Base-by-base conservation (phyloP, 805 yeast genomes). In the Ogataea saltuana region DNA sequence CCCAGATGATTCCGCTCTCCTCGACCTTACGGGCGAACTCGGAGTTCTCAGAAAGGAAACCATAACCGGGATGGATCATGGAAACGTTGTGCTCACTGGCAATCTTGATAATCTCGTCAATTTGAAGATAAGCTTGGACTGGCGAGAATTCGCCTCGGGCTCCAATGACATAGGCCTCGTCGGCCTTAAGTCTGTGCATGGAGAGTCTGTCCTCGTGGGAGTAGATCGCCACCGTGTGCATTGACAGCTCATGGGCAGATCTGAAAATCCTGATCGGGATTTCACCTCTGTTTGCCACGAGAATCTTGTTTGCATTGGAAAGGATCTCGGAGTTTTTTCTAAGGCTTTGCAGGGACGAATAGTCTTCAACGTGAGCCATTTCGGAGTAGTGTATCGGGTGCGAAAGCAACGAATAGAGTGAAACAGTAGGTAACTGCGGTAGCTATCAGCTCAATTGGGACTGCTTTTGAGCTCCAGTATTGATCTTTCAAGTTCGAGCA, bases 221-320 rank as follows among this genome's bases (percentile, higher is more conserved):
- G 68, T 89, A 91, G 61, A 91, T 85, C 34, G 98, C 99, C 31
- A 93, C 97, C 0, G 99, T 90, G 61, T 87, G 89, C 96, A 93
- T 88, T 17, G 96, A 85, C 60, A 91, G 75, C 69, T 91, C 99
- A 70, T 93, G 99, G 48, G 99, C 99, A 27, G 97, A 84, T 70
- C 99, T 80, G 70, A 91, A 91, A 64, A 91, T 90, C 69, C 93
- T 71, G 60, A 84, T 83, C 33, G 91, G 91, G 56, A 85, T 85
- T 66, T 85, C 91, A 57, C 91, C 93, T 70, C 93, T 73, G 71
- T 84, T 85, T 52, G 91, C 91, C 30, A 86, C 93, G 50, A 86
- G 70, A 60, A 85, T 78, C 72, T 76, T 75, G 65, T 75, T 74
- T 66, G 76, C 75, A 44, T 72, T 61, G 38, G 81, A 79, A 30